Conservation (phyloP, 1,139 yeast species). For the Geotrichum bryndzae region DNA sequence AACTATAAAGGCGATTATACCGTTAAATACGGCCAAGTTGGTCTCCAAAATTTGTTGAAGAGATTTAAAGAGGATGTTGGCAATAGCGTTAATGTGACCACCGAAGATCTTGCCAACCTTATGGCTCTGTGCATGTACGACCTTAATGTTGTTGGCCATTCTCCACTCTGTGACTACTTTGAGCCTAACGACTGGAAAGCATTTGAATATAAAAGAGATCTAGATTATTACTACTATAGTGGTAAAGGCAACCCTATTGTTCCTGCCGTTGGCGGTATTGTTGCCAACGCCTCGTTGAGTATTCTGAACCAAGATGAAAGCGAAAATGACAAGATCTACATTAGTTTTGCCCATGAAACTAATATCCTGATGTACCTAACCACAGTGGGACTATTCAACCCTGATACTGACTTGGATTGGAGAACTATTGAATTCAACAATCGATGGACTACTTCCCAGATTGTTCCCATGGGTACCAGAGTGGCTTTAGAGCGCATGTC, state of each 20-base stretch:
- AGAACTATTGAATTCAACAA: conserved; percentile 39
- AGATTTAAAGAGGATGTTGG: conserved; percentile 33
- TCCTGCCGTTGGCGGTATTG: conserved; percentile 44
- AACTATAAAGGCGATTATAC: not conserved
- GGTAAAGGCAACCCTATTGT: conserved; percentile 51
- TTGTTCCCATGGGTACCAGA: conserved; percentile 56
- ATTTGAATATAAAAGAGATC: conserved; percentile 44
- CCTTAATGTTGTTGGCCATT: conserved; percentile 47
- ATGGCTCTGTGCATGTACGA: conserved; percentile 54
- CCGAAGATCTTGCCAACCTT: conserved; percentile 41
- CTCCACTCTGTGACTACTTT: conserved; percentile 51
- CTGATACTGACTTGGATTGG: conserved; percentile 35
- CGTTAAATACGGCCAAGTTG: conserved; percentile 23
- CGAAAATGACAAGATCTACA: conserved; percentile 32
- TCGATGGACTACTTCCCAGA: conserved; percentile 43
- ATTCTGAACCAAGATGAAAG: conserved; percentile 36
- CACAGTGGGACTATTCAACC: conserved; percentile 46
- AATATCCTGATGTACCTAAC: conserved; percentile 48
- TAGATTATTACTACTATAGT: conserved; percentile 45
- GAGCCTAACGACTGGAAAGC: conserved; percentile 49
- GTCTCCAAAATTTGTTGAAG: conserved; percentile 34
- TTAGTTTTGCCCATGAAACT: conserved; percentile 56
- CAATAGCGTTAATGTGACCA: conserved; percentile 27
- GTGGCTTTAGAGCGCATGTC: conserved; percentile 47
- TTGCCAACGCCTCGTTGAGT: conserved; percentile 45